Evolutionary conservation across 371 early-diverging fungal genomes (phyloP).

Genomic region (Batrachochytrium dendrobatidis): DNA sequence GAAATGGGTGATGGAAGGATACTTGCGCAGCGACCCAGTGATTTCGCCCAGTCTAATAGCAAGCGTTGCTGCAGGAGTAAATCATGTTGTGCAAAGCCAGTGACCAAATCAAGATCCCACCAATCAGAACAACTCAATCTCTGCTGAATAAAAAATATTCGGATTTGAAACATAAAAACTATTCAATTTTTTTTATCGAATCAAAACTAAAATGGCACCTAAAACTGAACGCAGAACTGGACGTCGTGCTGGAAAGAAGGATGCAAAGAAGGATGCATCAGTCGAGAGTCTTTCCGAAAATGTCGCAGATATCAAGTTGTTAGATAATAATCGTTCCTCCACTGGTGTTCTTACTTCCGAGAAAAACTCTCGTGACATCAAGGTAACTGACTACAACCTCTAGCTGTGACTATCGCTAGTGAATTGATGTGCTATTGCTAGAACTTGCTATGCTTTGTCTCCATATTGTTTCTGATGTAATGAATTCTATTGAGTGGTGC

Average conservation of each 20-base stretch:
- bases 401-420: neutral
- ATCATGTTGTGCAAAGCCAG: neutral
- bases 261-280: neutral
- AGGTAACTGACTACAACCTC: too few relatives aligned
- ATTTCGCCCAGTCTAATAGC: conserved; percentile 21
- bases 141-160: too few relatives aligned
- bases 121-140: too few relatives aligned
- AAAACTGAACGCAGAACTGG: neutral
- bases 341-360: conserved; percentile 94
- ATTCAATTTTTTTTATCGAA: too few relatives aligned
- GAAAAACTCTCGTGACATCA: conserved; percentile 83
- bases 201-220: too few relatives aligned
- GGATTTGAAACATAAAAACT: too few relatives aligned
- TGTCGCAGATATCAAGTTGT: conserved; percentile 14
- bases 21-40: conserved; percentile 49
- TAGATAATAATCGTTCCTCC: conserved; percentile 60
- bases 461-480: neutral
- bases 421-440: neutral
- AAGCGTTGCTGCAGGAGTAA: neutral
- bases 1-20: conserved; percentile 55
- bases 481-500: too few relatives aligned
- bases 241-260: conserved; percentile 6
- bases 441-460: neutral
- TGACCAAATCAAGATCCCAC: too few relatives aligned
- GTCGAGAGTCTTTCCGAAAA: conserved; percentile 25